Base-by-base conservation (phyloP, 108 stramenopile genomes). In the Asterionellopsis glacialis region DNA sequence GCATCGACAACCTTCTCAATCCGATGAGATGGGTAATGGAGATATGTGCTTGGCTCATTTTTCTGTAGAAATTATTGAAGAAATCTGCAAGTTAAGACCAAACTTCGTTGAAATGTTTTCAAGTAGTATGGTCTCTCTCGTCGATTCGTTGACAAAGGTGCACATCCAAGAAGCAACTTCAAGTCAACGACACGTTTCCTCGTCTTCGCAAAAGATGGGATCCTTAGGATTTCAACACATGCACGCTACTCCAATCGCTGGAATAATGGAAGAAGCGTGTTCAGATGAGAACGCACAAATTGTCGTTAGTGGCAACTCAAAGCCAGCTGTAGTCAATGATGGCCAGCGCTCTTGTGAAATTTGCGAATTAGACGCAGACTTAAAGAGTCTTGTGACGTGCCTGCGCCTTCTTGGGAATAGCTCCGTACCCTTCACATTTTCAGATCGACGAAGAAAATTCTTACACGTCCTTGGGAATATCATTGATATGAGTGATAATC, bases 401-500 rank as follows among this genome's bases (percentile, higher is more conserved):
- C 48, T 90, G 11, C 68, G 66, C 21, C 53, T 94, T 44, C 54
- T 94, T 2, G 75, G 76, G 10, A 61, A 43, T 21, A 76, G 80
- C 56, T 63, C 69, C 44, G 24, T 70, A 12, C 55, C 64, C 12
- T 79, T 72, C 54, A 65, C 53, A 11, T 91, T 91, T 63, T 68
- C 81, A n/a, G 27, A 53, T 18, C 55, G 51, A 13, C 75, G 88
- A 54, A 82, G 77, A 59, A 51, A 24, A 48, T 65, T 85, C 23
- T 58, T 89, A 48, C 74, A 81, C 39, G 66, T 73, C 10, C 42
- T 94, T 0, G 65, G 72, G 23, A 58, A 51, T n/a, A 68, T 91
- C 12, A 61, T 94, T 25, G 86, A 91, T 60, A 69, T 72, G 15
- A 82, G 84, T 47, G 79, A 80, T 44, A 75, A 66, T 38, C 51